Conservation (phyloP, 768 basidiomycete genomes). For the Lentinus brumalis region DNA sequence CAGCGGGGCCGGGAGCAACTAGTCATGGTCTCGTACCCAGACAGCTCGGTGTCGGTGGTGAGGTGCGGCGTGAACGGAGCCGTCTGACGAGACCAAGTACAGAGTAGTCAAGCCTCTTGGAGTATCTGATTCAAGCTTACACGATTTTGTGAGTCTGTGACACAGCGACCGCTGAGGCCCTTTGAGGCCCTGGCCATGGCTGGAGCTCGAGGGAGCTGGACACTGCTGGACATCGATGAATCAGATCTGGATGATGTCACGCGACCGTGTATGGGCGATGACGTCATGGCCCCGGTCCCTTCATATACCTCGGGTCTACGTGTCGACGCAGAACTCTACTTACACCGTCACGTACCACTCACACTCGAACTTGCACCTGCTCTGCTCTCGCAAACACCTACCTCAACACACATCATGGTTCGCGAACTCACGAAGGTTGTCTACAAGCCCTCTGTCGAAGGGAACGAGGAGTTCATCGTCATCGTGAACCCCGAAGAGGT, state of each 20-base stretch:
- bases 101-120: too few species aligned
- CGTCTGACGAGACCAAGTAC: too few species aligned
- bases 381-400: conserved; percentile 10
- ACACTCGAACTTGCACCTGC: conserved; percentile 4
- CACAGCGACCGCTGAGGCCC: too few species aligned
- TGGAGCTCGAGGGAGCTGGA: background rate
- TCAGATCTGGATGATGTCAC: conserved; percentile 22
- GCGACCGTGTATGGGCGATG: conserved; percentile 15
- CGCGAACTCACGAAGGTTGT: conserved; percentile 62
- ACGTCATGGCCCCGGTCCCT: conserved; percentile 18
- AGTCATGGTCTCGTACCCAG: too few species aligned
- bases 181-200: too few species aligned
- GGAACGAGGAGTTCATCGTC: conserved; percentile 71
- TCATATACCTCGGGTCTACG: conserved; percentile 19
- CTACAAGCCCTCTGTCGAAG: conserved; percentile 76
- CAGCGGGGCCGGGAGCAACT: background rate
- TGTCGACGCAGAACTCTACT: background rate
- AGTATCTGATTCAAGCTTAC: too few species aligned
- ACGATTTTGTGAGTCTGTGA: too few species aligned
- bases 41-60: too few species aligned
- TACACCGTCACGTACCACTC: conserved; percentile 15
- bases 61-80: too few species aligned
- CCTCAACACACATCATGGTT: conserved; percentile 32
- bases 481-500: conserved; percentile 72
- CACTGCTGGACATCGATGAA: conserved; percentile 22